phyloP scores from a whole-genome alignment of 2,329 filamentous ascomycete genomes.

The Ustilaginoidea virens region DNA sequence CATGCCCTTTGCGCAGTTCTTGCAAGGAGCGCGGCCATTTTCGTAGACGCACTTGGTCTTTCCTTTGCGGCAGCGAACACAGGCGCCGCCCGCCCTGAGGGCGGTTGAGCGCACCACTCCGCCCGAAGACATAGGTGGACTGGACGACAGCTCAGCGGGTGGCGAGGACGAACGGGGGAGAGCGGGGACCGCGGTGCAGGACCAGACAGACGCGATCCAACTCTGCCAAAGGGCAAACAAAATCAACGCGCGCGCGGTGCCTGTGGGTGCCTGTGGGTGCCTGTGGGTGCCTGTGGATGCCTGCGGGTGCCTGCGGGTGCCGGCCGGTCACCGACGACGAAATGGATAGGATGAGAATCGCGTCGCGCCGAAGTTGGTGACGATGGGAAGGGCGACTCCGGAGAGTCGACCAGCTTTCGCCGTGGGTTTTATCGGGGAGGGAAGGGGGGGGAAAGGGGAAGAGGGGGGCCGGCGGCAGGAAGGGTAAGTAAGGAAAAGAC shows the following conservation, averaged over 20 bases:
- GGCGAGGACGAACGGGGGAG: constrained; percentile 1
- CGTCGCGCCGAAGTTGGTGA: constrained; percentile 3
- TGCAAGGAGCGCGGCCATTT: constrained; percentile 45
- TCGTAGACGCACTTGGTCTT: constrained; percentile 51
- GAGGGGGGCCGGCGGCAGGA: not conserved
- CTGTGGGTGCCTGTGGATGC: no score
- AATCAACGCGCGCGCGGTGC: no score
- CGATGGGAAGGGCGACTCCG: constrained; percentile 3
- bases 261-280: no score
- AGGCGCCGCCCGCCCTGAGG: constrained; percentile 44
- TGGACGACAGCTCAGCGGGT: no score
- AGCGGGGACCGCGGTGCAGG: constrained; percentile 1
- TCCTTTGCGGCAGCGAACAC: constrained; percentile 47
- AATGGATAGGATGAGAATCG: constrained; percentile 1
- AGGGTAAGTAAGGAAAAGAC: not conserved
- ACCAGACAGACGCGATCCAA: no score
- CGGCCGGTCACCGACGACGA: constrained; percentile 1
- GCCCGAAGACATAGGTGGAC: constrained; percentile 26
- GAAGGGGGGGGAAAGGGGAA: not conserved
- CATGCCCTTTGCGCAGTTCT: constrained; percentile 48
- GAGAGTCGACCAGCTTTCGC: constrained; percentile 2
- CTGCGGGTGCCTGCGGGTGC: constrained; percentile 3
- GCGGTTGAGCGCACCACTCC: constrained; percentile 39
- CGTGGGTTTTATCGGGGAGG: constrained; percentile 3
- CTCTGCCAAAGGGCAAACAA: no score